A percentile compares a stretch with the other conserved stretches of the same genome.
Evolutionary conservation across 148 eudicot genomes (phyloP).

Genomic region (Suaeda aralocaspica): DNA sequence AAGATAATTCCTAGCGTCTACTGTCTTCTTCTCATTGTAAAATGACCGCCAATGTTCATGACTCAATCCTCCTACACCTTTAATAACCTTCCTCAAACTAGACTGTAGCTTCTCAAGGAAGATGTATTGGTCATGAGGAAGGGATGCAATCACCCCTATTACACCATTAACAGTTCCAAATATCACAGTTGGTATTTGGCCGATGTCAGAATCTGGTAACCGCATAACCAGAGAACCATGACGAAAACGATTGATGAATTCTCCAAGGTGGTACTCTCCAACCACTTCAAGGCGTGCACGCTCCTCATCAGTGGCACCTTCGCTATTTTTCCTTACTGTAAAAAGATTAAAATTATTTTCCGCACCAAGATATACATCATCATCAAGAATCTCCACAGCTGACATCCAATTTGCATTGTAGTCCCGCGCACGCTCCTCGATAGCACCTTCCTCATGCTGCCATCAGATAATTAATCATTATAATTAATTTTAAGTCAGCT

Average conservation of each 20-base stretch:
- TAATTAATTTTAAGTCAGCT: background rate
- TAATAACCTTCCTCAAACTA: conserved; percentile 77
- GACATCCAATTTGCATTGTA: conserved; percentile 99
- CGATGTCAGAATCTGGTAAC: conserved; percentile 76
- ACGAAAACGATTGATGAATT: conserved; percentile 80
- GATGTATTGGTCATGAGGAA: conserved; percentile 71
- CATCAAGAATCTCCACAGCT: conserved; percentile 92
- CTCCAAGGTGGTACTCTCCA: conserved; percentile 98
- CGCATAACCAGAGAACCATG: conserved; percentile 99
- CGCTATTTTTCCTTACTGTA: conserved; percentile 88
- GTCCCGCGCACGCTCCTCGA: conserved; percentile 98
- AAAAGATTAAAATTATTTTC: conserved; percentile 88
- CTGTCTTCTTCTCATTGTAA: conserved; percentile 87
- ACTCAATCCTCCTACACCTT: conserved; percentile 93
- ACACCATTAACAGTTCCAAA: conserved; percentile 90
- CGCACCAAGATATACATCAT: conserved; percentile 79
- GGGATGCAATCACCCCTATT: conserved; percentile 88
- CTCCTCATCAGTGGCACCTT: conserved; percentile 95
- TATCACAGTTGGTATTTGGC: conserved; percentile 69
- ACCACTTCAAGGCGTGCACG: conserved; percentile 97
- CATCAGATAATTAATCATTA: background rate
- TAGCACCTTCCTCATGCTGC: conserved; percentile 99
- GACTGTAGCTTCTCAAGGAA: conserved; percentile 85
- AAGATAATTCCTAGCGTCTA: conserved; percentile 72
- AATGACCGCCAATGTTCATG: conserved; percentile 96